Conservation (phyloP, 495 filamentous ascomycete genomes). For the Podospora pseudoanserina region DNA sequence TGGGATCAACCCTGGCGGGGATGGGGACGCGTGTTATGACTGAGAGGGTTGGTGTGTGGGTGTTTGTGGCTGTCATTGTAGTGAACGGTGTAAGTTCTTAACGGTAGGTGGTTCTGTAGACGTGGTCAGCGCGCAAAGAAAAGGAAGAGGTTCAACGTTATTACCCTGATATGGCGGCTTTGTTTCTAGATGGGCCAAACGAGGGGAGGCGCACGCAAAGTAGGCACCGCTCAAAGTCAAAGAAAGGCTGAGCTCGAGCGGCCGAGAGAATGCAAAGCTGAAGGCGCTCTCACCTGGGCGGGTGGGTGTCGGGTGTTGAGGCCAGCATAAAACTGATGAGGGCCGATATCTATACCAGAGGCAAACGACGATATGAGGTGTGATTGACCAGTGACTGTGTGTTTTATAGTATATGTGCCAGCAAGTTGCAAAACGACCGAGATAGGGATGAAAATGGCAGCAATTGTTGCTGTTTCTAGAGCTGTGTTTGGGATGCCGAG, state of each 20-base stretch:
- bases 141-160: not conserved
- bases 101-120: not conserved
- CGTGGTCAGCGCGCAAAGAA: not conserved
- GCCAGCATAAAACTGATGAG: not conserved
- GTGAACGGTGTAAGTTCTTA: not conserved
- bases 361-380: not conserved
- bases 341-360: no score
- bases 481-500: no score
- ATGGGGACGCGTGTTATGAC: slow-evolving; percentile 38
- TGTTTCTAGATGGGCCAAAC: not conserved
- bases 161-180: not conserved
- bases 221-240: not conserved
- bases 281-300: not conserved
- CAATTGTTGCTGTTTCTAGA: no score
- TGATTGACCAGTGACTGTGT: no score
- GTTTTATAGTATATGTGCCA: no score
- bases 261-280: not conserved
- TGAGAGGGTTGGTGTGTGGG: slow-evolving; percentile 18
- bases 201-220: not conserved
- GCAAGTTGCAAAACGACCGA: no score
- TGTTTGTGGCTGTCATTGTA: not conserved
- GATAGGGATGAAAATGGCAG: no score
- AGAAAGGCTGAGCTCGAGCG: not conserved
- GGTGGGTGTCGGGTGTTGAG: not conserved
- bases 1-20: slow-evolving; percentile 28